Evolutionary conservation across 1,284 basidiomycete species (phyloP).

Genomic region (Ustilago shanxiensis): DNA sequence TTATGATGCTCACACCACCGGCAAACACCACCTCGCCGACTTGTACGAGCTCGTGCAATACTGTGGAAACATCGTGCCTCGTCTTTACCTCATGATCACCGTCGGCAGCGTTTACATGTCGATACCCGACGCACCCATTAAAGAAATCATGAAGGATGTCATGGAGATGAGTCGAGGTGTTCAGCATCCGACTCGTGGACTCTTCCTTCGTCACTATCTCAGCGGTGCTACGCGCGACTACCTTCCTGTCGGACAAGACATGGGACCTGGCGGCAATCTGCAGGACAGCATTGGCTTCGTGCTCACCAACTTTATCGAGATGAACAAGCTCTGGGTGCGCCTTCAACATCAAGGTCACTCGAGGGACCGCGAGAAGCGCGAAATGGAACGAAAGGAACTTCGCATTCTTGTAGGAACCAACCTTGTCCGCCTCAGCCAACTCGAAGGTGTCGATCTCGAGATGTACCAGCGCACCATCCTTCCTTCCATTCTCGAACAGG

Average conservation of each 20-base stretch:
- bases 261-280: conserved; percentile 65
- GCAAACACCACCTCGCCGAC: conserved; percentile 68
- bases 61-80: conserved; percentile 69
- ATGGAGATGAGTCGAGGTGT: conserved; percentile 70
- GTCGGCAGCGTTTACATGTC: conserved; percentile 70
- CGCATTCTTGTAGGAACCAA: conserved; percentile 70
- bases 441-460: conserved; percentile 68
- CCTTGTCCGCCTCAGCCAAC: conserved; percentile 69
- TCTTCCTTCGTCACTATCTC: conserved; percentile 69
- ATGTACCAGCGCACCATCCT: conserved; percentile 67
- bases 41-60: conserved; percentile 70
- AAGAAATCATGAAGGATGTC: conserved; percentile 70
- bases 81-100: conserved; percentile 70
- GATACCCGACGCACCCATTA: conserved; percentile 69
- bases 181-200: conserved; percentile 69
- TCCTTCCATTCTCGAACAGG: conserved; percentile 68
- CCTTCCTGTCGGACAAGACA: conserved; percentile 63
- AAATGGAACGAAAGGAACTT: conserved; percentile 67
- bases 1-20: conserved; percentile 66
- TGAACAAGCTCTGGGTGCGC: conserved; percentile 70
- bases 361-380: conserved; percentile 68
- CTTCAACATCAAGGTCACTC: conserved; percentile 70
- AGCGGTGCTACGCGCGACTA: conserved; percentile 69
- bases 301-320: conserved; percentile 70
- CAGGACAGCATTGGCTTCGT: conserved; percentile 69